Conservation (phyloP, 176 grass and related monocot genomes). For the Carex pumila region DNA sequence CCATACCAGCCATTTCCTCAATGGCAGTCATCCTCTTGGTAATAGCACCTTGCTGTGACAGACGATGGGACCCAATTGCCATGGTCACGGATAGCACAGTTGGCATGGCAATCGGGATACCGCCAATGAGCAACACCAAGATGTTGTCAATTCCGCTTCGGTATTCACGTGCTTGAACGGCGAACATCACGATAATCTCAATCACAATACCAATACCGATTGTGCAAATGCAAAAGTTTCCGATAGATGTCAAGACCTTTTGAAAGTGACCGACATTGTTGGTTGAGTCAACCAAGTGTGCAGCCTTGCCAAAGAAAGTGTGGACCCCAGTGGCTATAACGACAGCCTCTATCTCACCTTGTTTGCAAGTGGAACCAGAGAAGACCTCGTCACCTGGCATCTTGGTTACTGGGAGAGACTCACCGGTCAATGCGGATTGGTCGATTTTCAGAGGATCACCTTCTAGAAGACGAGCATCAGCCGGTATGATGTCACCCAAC, state of each 20-base stretch:
- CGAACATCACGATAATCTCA: conserved; percentile 85
- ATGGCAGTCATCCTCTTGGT: conserved; percentile 98
- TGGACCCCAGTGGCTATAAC: conserved; percentile 93
- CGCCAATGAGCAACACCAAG: conserved; percentile 84
- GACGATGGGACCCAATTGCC: conserved; percentile 91
- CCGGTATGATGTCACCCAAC: conserved; percentile 93
- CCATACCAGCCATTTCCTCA: conserved; percentile 98
- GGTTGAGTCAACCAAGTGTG: conserved; percentile 89
- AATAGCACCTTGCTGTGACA: conserved; percentile 89
- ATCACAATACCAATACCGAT: conserved; percentile 63
- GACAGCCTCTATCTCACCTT: conserved; percentile 89
- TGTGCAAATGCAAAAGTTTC: conserved; percentile 97
- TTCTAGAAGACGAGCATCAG: conserved; percentile 67
- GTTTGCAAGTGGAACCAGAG: conserved; percentile 86
- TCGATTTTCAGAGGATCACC: conserved; percentile 94
- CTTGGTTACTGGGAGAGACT: conserved; percentile 80
- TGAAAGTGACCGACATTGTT: conserved; percentile 97
- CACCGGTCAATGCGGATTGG: conserved; percentile 83
- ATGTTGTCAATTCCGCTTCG: conserved; percentile 91
- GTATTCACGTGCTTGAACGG: conserved; percentile 66
- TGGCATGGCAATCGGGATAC: conserved; percentile 94
- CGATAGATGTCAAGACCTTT: conserved; percentile 78
- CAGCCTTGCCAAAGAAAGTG: conserved; percentile 97
- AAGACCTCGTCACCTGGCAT: conserved; percentile 54
- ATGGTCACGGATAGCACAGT: conserved; percentile 92